Percentiles rank a stretch among this genome's conserved stretches.
Evolutionary conservation across 2,329 filamentous ascomycete genomes (phyloP).

Genomic region (Fusarium multiceps): DNA sequence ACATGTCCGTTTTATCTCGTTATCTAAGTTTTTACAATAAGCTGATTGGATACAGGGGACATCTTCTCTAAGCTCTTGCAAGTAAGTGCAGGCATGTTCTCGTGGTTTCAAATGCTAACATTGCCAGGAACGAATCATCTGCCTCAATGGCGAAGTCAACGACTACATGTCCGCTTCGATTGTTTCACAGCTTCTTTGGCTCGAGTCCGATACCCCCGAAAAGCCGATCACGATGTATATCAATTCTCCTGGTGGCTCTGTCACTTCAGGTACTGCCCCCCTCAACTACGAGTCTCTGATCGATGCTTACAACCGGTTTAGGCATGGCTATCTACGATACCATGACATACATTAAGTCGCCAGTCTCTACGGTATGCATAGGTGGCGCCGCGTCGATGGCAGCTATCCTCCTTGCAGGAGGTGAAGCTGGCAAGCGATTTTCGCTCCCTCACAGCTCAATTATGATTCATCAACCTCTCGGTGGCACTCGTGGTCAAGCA

Average conservation of each 20-base stretch:
- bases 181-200: constrained; percentile 95
- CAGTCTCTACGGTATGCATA: constrained; percentile 94
- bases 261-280: constrained; percentile 70
- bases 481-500: constrained; percentile 73
- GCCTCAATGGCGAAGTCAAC: constrained; percentile 91
- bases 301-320: constrained; percentile 26
- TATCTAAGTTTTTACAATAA: background rate
- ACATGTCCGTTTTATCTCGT: constrained; percentile 67
- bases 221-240: constrained; percentile 98
- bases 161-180: constrained; percentile 92
- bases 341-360: constrained; percentile 94
- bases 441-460: constrained; percentile 93
- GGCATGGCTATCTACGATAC: constrained; percentile 96
- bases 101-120: constrained; percentile 25
- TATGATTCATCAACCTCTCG: constrained; percentile 97
- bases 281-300: background rate
- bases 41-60: constrained; percentile 67
- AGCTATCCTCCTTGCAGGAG: constrained; percentile 86
- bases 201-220: constrained; percentile 94
- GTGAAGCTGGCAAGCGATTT: constrained; percentile 84
- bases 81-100: constrained; percentile 55
- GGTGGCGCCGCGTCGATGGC: constrained; percentile 97
- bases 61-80: constrained; percentile 85
- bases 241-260: constrained; percentile 93
- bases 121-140: constrained; percentile 86